Percentiles rank a stretch among this genome's conserved stretches.
phyloP scores from a whole-genome alignment of 1,139 yeast genomes.

The Pichia inconspicua region DNA sequence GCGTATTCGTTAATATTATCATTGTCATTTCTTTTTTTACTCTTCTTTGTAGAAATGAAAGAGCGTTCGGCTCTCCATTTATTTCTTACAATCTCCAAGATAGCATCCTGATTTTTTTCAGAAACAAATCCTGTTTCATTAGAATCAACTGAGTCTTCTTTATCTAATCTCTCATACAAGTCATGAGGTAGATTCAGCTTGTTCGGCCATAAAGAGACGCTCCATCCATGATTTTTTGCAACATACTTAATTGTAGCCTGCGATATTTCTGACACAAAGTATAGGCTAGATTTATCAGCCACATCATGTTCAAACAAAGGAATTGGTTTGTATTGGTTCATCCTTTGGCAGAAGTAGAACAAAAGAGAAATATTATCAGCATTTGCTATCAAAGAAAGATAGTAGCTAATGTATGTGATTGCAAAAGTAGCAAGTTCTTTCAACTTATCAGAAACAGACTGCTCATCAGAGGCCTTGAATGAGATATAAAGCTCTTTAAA shows the following conservation, averaged over 20 bases:
- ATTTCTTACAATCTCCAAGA: conserved; percentile 6
- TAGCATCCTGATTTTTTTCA: neutral
- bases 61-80: conserved; percentile 11
- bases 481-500: conserved; percentile 38
- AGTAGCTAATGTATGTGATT: conserved; percentile 51
- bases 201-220: conserved; percentile 75
- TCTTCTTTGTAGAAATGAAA: neutral
- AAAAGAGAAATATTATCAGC: conserved; percentile 64
- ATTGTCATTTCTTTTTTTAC: neutral
- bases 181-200: conserved; percentile 61
- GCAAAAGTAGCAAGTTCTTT: conserved; percentile 33
- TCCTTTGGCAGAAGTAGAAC: conserved; percentile 69
- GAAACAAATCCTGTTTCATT: conserved; percentile 8
- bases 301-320: conserved; percentile 21
- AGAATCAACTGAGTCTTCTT: neutral
- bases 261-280: conserved; percentile 64
- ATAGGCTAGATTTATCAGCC: conserved; percentile 33
- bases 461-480: neutral
- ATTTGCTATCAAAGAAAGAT: conserved; percentile 51
- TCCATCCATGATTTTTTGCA: conserved; percentile 58
- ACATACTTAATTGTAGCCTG: conserved; percentile 57
- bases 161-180: conserved; percentile 36
- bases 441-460: conserved; percentile 11
- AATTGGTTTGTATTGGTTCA: conserved; percentile 58
- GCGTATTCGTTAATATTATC: neutral